Base-by-base conservation (phyloP, 2,329 filamentous ascomycete species). In the Acrodontium crateriforme region DNA sequence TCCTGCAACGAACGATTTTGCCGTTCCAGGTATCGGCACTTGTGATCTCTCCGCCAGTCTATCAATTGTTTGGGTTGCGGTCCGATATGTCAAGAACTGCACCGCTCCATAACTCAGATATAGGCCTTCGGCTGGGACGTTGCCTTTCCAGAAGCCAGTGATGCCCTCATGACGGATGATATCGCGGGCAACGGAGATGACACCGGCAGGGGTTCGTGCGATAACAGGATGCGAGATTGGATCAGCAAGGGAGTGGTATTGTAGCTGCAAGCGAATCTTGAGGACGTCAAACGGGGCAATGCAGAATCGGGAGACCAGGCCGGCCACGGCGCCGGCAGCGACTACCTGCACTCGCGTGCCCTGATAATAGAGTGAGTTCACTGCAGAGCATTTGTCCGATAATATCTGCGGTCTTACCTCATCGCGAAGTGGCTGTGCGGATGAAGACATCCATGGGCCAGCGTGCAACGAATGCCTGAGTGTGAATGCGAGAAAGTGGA, bases 211-310 rank as follows among this genome's bases (percentile, higher is more conserved):
- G 9, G 35, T 37, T 13, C 38, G 32, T 3, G 34, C 26, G 10
- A 25, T 21, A 9, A 56, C 46, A 28, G 59, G 59, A 38, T 71
- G 63, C 24, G 72, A 67, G 7, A 74, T 56, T 2, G 82, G 78
- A 47, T 87, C 78, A 44, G 77, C 78, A 35, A 81, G 70, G 26
- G 82, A 84, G 59, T 91, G 79, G 24, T 80, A 72, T 56, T 95
- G 89, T 11, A 98, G 74, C 54, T 98, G 89, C 24, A 95, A 75
- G 25, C 89, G 81, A 58, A 98, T 98, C 64, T 98, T 95, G 59
- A 95, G 74, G 38, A 98, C 89, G 56, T 98, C 89, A 41, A 98
- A 78, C 29, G 89, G 89, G 11, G 89, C 83, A 51, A 95, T 78
- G 49, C 89, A 72, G 63, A 98, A 95, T 52, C 81, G 84, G 43